Conservation (phyloP, 202 grass and related monocot genomes). For the Digitaria exilis region DNA sequence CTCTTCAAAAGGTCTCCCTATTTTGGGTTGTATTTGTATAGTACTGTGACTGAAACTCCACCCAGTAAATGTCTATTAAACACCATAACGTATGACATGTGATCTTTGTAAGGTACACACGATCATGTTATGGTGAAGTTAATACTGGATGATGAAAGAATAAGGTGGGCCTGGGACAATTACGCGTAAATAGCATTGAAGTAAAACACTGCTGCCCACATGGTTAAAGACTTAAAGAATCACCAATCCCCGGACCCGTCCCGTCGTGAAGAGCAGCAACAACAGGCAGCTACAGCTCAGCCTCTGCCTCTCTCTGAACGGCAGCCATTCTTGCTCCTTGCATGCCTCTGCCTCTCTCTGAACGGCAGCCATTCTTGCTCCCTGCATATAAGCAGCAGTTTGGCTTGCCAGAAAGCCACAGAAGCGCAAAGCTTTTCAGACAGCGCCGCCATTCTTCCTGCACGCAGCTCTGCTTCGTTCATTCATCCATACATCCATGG, state of each 20-base stretch:
- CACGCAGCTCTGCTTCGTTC: not conserved
- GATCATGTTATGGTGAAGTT: not conserved
- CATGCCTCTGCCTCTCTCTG: no score
- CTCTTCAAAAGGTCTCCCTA: no score
- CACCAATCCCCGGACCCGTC: not conserved
- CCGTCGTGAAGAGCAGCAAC: not conserved
- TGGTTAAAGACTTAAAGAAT: slow-evolving; percentile 10
- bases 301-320: no score
- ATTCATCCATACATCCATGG: slow-evolving; percentile 57
- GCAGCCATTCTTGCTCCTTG: not conserved
- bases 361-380: no score
- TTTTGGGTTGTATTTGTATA: no score
- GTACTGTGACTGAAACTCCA: not conserved
- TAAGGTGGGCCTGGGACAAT: not conserved
- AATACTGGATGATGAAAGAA: not conserved
- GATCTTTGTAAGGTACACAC: not conserved
- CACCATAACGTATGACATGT: not conserved
- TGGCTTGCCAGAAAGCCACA: no score
- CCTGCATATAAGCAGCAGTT: not conserved
- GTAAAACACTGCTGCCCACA: slow-evolving; percentile 3
- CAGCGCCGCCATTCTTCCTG: not conserved
- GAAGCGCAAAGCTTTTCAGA: not conserved
- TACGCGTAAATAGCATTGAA: slow-evolving; percentile 11
- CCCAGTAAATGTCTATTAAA: not conserved
- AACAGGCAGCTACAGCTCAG: not conserved